Conservation (phyloP, 2,329 filamentous ascomycete species). For the Neoscytalidium dimidiatum region DNA sequence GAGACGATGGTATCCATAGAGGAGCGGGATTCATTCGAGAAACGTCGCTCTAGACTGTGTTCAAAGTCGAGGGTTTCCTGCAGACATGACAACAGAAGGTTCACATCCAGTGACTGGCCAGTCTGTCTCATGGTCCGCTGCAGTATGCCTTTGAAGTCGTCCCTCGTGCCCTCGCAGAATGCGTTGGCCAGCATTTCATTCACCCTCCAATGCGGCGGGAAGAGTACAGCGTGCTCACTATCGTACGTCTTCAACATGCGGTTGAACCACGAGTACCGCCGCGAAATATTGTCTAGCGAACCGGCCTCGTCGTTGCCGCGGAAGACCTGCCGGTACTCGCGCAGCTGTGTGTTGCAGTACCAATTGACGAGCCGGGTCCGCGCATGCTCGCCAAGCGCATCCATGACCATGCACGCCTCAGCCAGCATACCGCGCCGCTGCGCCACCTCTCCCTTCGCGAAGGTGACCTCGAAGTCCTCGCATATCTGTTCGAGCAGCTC, state of each 20-base stretch:
- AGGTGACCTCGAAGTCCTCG: slow-evolving; percentile 95
- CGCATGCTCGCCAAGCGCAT: slow-evolving; percentile 87
- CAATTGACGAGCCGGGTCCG: slow-evolving; percentile 81
- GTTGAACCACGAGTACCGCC: slow-evolving; percentile 94
- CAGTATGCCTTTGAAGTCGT: slow-evolving; percentile 92
- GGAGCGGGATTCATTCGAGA: slow-evolving; percentile 69
- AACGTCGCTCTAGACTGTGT: slow-evolving; percentile 82
- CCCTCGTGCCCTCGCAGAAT: slow-evolving; percentile 92
- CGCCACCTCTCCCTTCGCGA: slow-evolving; percentile 81
- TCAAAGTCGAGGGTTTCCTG: slow-evolving; percentile 98
- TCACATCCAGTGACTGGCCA: slow-evolving; percentile 82
- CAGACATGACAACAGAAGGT: slow-evolving; percentile 81
- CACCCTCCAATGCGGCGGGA: slow-evolving; percentile 85
- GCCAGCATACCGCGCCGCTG: slow-evolving; percentile 69
- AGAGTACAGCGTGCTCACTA: slow-evolving; percentile 85
- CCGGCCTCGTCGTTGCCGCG: slow-evolving; percentile 89
- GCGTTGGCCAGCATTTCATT: slow-evolving; percentile 86
- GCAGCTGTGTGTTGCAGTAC: slow-evolving; percentile 96
- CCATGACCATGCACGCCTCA: slow-evolving; percentile 91
- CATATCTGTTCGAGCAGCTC: slow-evolving; percentile 97
- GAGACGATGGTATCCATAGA: slow-evolving; percentile 91
- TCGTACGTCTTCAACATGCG: slow-evolving; percentile 95
- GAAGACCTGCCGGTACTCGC: slow-evolving; percentile 95
- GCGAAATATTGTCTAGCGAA: slow-evolving; percentile 92
- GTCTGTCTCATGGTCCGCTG: slow-evolving; percentile 74